Conservation (phyloP, 2,329 filamentous ascomycete genomes). For the Pezicula carpinea region DNA sequence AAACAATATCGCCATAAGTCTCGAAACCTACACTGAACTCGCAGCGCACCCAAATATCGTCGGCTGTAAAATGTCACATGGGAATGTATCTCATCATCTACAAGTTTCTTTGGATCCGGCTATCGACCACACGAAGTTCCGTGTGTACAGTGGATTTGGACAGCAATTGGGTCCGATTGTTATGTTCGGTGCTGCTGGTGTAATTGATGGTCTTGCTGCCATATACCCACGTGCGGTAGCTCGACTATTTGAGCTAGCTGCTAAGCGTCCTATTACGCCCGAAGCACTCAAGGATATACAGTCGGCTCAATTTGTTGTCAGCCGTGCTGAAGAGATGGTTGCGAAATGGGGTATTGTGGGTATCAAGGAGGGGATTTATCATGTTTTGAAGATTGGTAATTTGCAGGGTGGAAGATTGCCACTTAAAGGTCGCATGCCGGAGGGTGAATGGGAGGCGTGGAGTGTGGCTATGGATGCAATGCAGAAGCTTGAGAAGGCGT, state of each 20-base stretch:
- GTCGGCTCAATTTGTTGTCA: slow-evolving; percentile 53
- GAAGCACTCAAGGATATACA: slow-evolving; percentile 42
- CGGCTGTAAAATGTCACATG: slow-evolving; percentile 63
- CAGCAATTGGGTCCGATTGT: slow-evolving; percentile 59
- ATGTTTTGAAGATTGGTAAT: slow-evolving; percentile 51
- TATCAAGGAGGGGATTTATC: slow-evolving; percentile 56
- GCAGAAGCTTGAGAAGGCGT: slow-evolving; percentile 6
- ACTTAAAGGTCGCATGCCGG: slow-evolving; percentile 49
- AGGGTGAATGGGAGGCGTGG: slow-evolving; percentile 43
- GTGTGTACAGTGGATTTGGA: slow-evolving; percentile 56
- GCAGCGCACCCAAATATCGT: slow-evolving; percentile 60
- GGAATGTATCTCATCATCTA: slow-evolving; percentile 55
- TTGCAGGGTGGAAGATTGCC: slow-evolving; percentile 53
- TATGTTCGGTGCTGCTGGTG: slow-evolving; percentile 55
- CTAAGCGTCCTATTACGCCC: slow-evolving; percentile 31
- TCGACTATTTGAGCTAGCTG: slow-evolving; percentile 45
- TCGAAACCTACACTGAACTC: slow-evolving; percentile 50
- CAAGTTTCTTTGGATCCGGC: slow-evolving; percentile 53
- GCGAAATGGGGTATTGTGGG: slow-evolving; percentile 54
- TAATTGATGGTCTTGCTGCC: slow-evolving; percentile 61
- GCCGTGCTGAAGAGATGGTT: slow-evolving; percentile 54
- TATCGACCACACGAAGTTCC: slow-evolving; percentile 54
- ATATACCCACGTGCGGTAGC: slow-evolving; percentile 57
- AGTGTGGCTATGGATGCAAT: slow-evolving; percentile 24
- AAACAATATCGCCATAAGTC: slow-evolving; percentile 54